A percentile compares a stretch with the other conserved stretches of the same genome.
Evolutionary conservation across 2,329 filamentous ascomycete genomes (phyloP).

Genomic region (Colletotrichum horii): DNA sequence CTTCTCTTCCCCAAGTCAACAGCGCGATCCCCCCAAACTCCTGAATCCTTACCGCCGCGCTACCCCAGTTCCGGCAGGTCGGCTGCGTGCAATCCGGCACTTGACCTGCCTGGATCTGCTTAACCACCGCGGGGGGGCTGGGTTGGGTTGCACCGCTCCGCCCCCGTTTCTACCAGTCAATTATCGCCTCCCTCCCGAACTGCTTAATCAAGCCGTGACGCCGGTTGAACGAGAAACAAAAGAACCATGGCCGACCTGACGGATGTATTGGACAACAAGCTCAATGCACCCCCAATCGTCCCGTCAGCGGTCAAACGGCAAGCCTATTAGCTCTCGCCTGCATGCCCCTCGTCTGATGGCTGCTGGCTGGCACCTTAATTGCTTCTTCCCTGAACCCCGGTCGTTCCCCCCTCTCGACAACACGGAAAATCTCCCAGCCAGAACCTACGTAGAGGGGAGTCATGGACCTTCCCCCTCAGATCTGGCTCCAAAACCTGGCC

Average conservation of each 20-base stretch:
- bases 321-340: background rate
- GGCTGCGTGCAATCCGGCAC: conserved; percentile 10
- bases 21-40: background rate
- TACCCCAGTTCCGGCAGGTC: conserved; percentile 20
- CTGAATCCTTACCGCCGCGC: conserved; percentile 8
- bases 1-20: background rate
- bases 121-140: background rate
- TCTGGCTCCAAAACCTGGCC: background rate
- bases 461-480: background rate
- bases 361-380: background rate
- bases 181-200: background rate
- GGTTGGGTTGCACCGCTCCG: background rate
- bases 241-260: background rate
- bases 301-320: background rate
- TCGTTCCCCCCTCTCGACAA: background rate
- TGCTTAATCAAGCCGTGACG: conserved; percentile 15
- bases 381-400: background rate
- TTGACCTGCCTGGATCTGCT: conserved; percentile 17
- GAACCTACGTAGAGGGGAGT: background rate
- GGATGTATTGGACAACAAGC: background rate
- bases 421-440: background rate
- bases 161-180: background rate
- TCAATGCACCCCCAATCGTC: background rate
- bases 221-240: background rate
- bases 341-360: conserved; percentile 4